Base-by-base conservation (phyloP, 306 rosid genomes). In the Calophaca sinica region DNA sequence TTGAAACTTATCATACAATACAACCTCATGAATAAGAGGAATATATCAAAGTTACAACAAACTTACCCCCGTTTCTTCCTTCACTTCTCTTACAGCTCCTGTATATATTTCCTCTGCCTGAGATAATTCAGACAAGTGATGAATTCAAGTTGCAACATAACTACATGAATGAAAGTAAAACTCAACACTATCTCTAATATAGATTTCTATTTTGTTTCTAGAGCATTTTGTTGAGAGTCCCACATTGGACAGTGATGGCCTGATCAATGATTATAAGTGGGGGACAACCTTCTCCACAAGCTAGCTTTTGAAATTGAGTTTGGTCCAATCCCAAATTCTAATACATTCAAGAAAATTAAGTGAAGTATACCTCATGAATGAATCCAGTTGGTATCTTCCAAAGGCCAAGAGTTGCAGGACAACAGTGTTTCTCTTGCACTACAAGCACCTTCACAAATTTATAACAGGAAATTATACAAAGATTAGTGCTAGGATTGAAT, bases 331-430 rank as follows among this genome's bases (percentile, higher is more conserved):
- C 5, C 4, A 7, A 7, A 4, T 58, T 61, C 49, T 5, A 44
- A 20, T 15, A 2, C 4, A 77, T 33, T 14, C 10, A 75, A 13
- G 45, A 42, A 76, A 72, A 51, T 33, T 0, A 6, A 15, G 41
- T 3, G 44, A 71, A 11, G 42, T 61, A 41, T 84, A 94, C 99
- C 99, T 91, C 96, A 29, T 83, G 88, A 81, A 94, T 86, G 78
- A 91, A 94, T 15, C 99, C 99, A 12, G 99, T 94, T 44, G 99
- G 99, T 48, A 94, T 91, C 87, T 94, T 94, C 99, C 99, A 94
- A 58, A 91, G 88, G 69, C 90, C 93, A 58, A 46, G 70, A 20
- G 65, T 80, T 35, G 83, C 42, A 4, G 97, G 83, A 55, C 83
- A 81, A 69, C 93, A 87, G n/a, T 92, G 89, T 72, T 86, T 92